These are phyloP conservation scores for Xylariaceae sp. DNA, from an alignment of 2,329 filamentous ascomycete species.

Conservation along the genomic window DNA sequence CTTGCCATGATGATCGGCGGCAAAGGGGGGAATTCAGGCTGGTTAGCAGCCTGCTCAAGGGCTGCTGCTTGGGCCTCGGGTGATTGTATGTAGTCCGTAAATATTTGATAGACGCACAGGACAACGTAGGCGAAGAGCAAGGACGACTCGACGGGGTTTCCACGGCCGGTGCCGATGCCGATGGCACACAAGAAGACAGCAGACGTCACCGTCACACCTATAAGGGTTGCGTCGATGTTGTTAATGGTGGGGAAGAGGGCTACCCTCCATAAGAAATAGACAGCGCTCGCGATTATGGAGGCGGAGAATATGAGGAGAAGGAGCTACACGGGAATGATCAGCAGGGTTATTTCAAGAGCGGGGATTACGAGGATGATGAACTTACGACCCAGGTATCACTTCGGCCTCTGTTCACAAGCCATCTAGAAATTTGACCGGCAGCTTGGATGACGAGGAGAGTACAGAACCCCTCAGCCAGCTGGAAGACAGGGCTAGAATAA, in stretches of 20 bases:
- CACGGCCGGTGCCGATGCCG: conserved; percentile 91
- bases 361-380: neutral
- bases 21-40: conserved; percentile 93
- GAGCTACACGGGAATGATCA: conserved; percentile 63
- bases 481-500: conserved; percentile 94
- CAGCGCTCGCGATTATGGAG: conserved; percentile 88
- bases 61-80: conserved; percentile 63
- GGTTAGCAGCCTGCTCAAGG: conserved; percentile 57
- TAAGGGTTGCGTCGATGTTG: conserved; percentile 90
- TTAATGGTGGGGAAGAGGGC: conserved; percentile 91
- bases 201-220: conserved; percentile 90
- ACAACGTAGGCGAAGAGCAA: conserved; percentile 96
- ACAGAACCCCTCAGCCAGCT: conserved; percentile 95
- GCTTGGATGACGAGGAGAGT: conserved; percentile 95
- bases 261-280: conserved; percentile 96
- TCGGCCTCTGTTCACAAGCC: conserved; percentile 90
- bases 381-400: conserved; percentile 96
- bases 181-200: conserved; percentile 92
- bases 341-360: neutral
- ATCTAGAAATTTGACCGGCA: conserved; percentile 90
- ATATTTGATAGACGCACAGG: conserved; percentile 99
- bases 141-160: conserved; percentile 94
- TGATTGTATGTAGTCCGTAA: conserved; percentile 94
- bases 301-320: conserved; percentile 85
- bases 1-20: conserved; percentile 98